These are phyloP conservation scores for Acidomyces sp. DNA, from an alignment of 495 filamentous ascomycete genomes.

Conservation along the genomic window DNA sequence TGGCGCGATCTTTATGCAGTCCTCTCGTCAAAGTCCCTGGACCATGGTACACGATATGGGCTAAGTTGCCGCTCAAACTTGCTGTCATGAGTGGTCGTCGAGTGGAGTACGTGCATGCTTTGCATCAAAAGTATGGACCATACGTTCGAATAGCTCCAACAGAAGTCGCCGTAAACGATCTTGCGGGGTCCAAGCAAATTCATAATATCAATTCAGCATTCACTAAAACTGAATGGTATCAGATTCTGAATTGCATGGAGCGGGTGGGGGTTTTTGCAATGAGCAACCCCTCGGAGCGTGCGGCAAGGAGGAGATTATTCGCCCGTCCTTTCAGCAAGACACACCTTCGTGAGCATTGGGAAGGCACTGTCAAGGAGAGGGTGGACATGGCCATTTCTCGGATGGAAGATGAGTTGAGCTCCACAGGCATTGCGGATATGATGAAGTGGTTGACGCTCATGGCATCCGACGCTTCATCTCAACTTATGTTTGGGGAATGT, in stretches of 20 bases:
- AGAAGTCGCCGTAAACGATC: constrained; percentile 17
- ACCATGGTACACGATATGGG: constrained; percentile 14
- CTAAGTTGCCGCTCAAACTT: constrained; percentile 13
- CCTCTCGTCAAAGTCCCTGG: constrained; percentile 17
- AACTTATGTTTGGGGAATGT: constrained; percentile 45
- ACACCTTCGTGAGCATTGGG: constrained; percentile 13
- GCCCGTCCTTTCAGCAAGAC: constrained; percentile 12
- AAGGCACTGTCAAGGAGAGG: constrained; percentile 5
- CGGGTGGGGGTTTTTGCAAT: constrained; percentile 14
- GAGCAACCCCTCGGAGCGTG: constrained; percentile 8
- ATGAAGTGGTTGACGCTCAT: constrained; percentile 46
- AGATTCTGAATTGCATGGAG: background rate
- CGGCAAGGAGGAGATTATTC: constrained; percentile 9
- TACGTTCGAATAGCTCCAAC: constrained; percentile 9
- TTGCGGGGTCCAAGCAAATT: constrained; percentile 7
- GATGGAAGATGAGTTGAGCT: constrained; percentile 5
- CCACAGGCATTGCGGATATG: constrained; percentile 29
- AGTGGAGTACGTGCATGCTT: constrained; percentile 11
- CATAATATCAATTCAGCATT: constrained; percentile 12
- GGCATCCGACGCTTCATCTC: constrained; percentile 43
- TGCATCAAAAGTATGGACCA: constrained; percentile 14
- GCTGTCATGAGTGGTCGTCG: constrained; percentile 10
- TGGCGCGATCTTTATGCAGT: too few species aligned
- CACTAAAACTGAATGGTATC: constrained; percentile 16
- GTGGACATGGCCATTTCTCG: constrained; percentile 8